These are phyloP conservation scores for Pleurotus eryngii DNA, from an alignment of 768 basidiomycete genomes.

Conservation along the genomic window DNA sequence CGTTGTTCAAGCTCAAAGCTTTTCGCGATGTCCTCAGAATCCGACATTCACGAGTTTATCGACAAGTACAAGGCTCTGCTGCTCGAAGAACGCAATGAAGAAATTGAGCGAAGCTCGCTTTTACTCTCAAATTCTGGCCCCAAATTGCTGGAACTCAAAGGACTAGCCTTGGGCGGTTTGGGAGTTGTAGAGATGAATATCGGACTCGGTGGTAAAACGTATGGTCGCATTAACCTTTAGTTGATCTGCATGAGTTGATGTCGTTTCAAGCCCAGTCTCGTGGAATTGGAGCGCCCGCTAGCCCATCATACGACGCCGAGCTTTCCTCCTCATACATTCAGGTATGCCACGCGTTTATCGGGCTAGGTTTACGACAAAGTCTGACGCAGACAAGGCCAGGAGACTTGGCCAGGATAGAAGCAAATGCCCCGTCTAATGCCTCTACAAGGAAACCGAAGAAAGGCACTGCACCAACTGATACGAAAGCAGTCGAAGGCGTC, in stretches of 20 bases:
- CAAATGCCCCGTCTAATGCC: constrained; percentile 46
- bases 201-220: constrained; percentile 94
- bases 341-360: constrained; percentile 36
- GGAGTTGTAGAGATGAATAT: constrained; percentile 70
- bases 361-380: neutral
- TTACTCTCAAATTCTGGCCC: constrained; percentile 80
- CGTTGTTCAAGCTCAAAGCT: too few relatives aligned
- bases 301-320: constrained; percentile 69
- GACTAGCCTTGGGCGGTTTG: constrained; percentile 74
- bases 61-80: constrained; percentile 66
- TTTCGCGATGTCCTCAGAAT: constrained; percentile 26
- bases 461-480: constrained; percentile 39
- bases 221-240: constrained; percentile 13
- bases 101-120: constrained; percentile 75
- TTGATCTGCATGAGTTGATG: constrained; percentile 15
- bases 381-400: constrained; percentile 55
- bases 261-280: constrained; percentile 55
- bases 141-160: constrained; percentile 84
- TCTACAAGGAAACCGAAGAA: constrained; percentile 37
- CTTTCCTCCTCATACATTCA: constrained; percentile 86
- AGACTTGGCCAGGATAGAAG: constrained; percentile 84
- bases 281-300: constrained; percentile 80
- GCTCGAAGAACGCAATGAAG: constrained; percentile 72
- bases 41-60: constrained; percentile 55
- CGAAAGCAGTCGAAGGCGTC: constrained; percentile 66